These are phyloP conservation scores for Myriosclerotinia curreyana DNA, from an alignment of 2,329 filamentous ascomycete genomes.

Conservation along the genomic window DNA sequence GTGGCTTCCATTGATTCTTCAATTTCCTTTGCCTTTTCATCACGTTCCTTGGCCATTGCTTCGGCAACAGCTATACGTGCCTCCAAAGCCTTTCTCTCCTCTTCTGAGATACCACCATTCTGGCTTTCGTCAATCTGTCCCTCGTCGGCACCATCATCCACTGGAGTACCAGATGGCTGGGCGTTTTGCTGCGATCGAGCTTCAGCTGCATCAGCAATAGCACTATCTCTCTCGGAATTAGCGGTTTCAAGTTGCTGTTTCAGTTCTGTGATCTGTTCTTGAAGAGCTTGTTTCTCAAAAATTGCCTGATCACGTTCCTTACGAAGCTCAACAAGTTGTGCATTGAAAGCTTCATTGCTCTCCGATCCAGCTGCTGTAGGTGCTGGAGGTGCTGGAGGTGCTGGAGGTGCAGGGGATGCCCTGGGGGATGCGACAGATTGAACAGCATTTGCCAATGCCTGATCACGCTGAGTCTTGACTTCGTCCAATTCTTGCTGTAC, in stretches of 20 bases:
- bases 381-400: constrained; percentile 39
- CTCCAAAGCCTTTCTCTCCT: constrained; percentile 60
- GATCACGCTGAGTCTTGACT: constrained; percentile 47
- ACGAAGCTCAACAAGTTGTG: constrained; percentile 48
- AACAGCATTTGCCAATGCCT: constrained; percentile 37
- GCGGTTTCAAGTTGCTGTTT: constrained; percentile 59
- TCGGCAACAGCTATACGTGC: constrained; percentile 60
- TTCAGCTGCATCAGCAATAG: constrained; percentile 42
- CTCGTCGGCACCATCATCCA: constrained; percentile 55
- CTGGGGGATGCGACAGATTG: constrained; percentile 31
- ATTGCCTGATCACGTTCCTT: constrained; percentile 65
- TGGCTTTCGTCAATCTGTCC: constrained; percentile 49
- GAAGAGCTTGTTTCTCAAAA: constrained; percentile 66
- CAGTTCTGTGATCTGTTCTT: constrained; percentile 57
- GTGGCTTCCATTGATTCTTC: constrained; percentile 60
- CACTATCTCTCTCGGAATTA: constrained; percentile 58
- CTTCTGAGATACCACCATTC: constrained; percentile 47
- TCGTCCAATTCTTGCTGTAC: constrained; percentile 44
- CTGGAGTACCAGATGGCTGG: constrained; percentile 30
- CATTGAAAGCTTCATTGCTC: constrained; percentile 49
- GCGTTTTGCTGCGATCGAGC: constrained; percentile 45
- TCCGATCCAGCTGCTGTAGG: constrained; percentile 50
- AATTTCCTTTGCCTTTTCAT: constrained; percentile 54
- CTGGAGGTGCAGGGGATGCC: constrained; percentile 42
- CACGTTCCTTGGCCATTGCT: constrained; percentile 60